Conservation (phyloP, 2,329 filamentous ascomycete species). For the Zasmidium angulare region DNA sequence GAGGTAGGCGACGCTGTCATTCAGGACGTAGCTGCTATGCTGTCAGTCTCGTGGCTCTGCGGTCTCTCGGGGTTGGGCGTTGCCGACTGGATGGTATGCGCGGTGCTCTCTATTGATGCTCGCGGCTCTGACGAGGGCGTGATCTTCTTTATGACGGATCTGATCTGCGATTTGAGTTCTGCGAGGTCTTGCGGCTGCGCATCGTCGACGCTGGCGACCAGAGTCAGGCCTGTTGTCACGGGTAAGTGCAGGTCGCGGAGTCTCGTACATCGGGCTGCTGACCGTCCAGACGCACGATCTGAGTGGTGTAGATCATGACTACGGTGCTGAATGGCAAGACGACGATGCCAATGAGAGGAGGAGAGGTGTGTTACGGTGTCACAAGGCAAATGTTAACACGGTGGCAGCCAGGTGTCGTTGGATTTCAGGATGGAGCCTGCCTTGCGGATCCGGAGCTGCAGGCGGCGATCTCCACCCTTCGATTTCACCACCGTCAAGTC, state of each 20-base stretch:
- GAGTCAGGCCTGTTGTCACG: conserved; percentile 71
- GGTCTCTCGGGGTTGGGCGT: conserved; percentile 9
- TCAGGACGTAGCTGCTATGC: conserved; percentile 72
- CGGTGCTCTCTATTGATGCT: conserved; percentile 84
- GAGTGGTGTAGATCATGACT: conserved; percentile 60
- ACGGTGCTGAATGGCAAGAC: neutral
- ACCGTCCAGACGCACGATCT: conserved; percentile 94
- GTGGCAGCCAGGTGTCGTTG: conserved; percentile 2
- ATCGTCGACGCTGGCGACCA: conserved; percentile 93
- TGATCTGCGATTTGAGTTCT: conserved; percentile 87
- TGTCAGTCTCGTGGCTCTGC: conserved; percentile 19
- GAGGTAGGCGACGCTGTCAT: conserved; percentile 81
- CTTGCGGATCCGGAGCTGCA: neutral
- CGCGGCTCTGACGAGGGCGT: conserved; percentile 86
- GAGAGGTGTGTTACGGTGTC: neutral
- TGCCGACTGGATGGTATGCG: conserved; percentile 80
- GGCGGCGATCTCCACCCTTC: neutral
- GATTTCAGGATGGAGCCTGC: neutral
- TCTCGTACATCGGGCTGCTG: conserved; percentile 25
- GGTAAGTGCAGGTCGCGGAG: conserved; percentile 6
- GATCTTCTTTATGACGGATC: conserved; percentile 84
- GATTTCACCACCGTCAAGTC: neutral
- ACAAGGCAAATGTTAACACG: neutral
- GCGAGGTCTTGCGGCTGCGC: conserved; percentile 74
- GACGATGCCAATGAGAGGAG: neutral